These are phyloP conservation scores for Barnettozyma sucrosica DNA, from an alignment of 805 yeast genomes.

Conservation along the genomic window DNA sequence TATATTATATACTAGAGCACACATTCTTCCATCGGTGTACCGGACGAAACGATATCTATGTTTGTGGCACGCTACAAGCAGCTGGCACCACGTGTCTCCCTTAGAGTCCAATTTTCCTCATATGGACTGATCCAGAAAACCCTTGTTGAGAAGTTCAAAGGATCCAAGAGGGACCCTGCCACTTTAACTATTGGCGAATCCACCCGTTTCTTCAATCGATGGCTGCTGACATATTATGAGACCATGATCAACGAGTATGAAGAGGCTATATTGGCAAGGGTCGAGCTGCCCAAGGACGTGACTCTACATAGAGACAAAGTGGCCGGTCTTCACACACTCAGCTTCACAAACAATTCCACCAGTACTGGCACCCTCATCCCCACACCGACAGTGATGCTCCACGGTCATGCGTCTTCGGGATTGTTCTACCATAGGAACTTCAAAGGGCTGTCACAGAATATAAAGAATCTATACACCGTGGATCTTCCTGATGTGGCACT, in stretches of 20 bases:
- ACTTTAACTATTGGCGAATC: slow-evolving; percentile 8
- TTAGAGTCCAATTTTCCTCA: background rate
- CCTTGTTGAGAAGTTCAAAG: slow-evolving; percentile 7
- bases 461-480: slow-evolving; percentile 59
- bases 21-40: no score
- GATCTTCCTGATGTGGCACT: slow-evolving; percentile 72
- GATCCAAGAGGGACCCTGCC: slow-evolving; percentile 1
- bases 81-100: background rate
- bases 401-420: slow-evolving; percentile 91
- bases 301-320: slow-evolving; percentile 4
- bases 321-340: slow-evolving; percentile 20
- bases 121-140: slow-evolving; percentile 11
- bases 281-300: slow-evolving; percentile 12
- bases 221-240: slow-evolving; percentile 15
- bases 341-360: slow-evolving; percentile 23
- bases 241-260: slow-evolving; percentile 16
- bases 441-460: slow-evolving; percentile 37
- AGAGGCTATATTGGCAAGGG: slow-evolving; percentile 12
- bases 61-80: background rate
- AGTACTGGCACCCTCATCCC: slow-evolving; percentile 9
- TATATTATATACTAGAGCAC: no score
- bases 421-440: slow-evolving; percentile 76
- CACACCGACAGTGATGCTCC: slow-evolving; percentile 53
- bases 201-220: slow-evolving; percentile 12
- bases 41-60: background rate